Conservation (phyloP, 345 rosid species). For the Eucalyptus melliodora region DNA sequence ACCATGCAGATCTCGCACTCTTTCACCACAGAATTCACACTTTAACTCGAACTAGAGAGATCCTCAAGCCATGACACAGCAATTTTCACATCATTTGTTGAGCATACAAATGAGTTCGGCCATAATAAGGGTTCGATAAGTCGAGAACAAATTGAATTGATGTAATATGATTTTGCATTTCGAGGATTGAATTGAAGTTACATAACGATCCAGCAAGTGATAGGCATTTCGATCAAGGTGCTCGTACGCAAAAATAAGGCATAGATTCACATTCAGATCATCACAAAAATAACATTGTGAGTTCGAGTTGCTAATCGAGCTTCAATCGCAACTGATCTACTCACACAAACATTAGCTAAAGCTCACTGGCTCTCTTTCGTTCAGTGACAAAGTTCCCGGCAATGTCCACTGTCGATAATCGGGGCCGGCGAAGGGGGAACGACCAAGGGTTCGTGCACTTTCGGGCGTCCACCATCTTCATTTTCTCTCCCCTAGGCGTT, state of each 20-base stretch:
- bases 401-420: no score
- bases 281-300: no score
- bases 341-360: not conserved
- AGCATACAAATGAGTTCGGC: not conserved
- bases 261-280: not conserved
- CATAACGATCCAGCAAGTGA: not conserved
- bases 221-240: not conserved
- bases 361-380: not conserved
- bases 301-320: not conserved
- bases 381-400: not conserved
- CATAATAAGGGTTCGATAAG: not conserved
- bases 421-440: not conserved
- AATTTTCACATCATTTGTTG: not conserved
- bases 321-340: not conserved
- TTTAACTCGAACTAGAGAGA: not conserved
- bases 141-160: not conserved
- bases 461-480: no score
- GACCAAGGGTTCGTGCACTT: not conserved
- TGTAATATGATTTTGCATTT: not conserved
- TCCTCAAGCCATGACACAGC: not conserved
- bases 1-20: no score
- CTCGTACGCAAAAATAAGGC: not conserved
- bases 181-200: not conserved
- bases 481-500: no score
- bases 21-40: not conserved